These are phyloP conservation scores for Leucosporidium scottii DNA, from an alignment of 768 basidiomycete genomes.

Conservation along the genomic window DNA sequence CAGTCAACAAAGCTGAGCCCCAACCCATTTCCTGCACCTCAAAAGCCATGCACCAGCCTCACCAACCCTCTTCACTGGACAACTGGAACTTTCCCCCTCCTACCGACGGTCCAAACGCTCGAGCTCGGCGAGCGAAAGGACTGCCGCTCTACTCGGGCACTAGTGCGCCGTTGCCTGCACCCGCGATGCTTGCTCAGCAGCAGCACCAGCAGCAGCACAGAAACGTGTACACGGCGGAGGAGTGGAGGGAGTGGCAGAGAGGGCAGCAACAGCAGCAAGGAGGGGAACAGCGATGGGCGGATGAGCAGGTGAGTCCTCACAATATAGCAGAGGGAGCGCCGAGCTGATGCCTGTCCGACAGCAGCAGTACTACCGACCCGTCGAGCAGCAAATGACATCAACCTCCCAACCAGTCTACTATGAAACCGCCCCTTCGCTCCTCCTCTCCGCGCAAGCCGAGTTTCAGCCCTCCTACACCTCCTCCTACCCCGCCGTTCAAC, in stretches of 20 bases:
- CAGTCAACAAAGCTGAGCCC: too few relatives aligned
- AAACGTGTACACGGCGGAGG: neutral
- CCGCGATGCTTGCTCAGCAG: neutral
- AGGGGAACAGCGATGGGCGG: neutral
- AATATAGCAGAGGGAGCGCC: neutral
- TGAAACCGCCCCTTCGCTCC: constrained; percentile 16
- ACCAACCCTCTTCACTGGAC: neutral
- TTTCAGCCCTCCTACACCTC: neutral
- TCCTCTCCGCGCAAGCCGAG: neutral
- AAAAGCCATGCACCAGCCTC: neutral
- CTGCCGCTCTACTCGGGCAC: neutral
- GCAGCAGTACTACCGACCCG: neutral
- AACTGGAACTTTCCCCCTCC: neutral
- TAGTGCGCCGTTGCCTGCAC: neutral
- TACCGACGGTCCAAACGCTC: neutral
- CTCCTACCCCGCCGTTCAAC: neutral
- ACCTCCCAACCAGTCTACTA: neutral
- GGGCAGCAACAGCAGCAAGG: neutral
- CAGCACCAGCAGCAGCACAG: neutral
- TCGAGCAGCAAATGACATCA: neutral
- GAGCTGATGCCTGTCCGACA: neutral
- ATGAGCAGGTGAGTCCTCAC: neutral
- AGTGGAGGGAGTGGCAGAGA: neutral
- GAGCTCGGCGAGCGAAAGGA: neutral
- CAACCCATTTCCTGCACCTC: too few relatives aligned